Percentiles rank a stretch among this genome's conserved stretches.
These are phyloP conservation scores for Colletotrichum phormii DNA, from an alignment of 2,329 filamentous ascomycete genomes.

Conservation along the genomic window DNA sequence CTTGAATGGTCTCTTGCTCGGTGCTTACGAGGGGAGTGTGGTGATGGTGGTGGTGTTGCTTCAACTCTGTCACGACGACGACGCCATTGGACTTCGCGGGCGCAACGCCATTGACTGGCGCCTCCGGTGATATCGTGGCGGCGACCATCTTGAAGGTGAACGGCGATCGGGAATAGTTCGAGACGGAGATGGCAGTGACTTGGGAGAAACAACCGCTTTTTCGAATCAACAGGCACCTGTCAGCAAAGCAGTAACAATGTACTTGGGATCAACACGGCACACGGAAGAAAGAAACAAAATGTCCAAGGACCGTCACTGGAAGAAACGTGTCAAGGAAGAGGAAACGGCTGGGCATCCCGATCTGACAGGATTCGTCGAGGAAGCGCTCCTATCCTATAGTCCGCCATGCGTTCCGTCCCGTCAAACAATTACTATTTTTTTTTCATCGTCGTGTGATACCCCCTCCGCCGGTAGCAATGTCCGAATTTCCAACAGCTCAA, in stretches of 20 bases:
- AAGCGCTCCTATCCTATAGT: neutral
- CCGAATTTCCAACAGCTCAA: neutral
- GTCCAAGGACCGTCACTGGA: neutral
- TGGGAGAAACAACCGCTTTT: too few species aligned
- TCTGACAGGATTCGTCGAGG: neutral
- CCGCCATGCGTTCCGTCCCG: neutral
- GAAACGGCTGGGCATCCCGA: neutral
- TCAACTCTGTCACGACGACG: constrained; percentile 7
- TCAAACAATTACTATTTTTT: neutral
- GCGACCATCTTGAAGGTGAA: constrained; percentile 2
- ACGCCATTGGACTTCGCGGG: constrained; percentile 15
- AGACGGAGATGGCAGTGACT: neutral
- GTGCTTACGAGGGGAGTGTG: neutral
- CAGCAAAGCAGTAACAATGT: neutral
- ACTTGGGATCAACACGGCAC: neutral
- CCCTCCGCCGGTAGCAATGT: neutral
- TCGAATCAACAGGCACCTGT: neutral
- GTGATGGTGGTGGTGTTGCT: neutral
- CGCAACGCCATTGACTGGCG: constrained; percentile 9
- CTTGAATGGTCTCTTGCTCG: constrained; percentile 38
- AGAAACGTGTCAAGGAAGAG: neutral
- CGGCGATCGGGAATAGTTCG: neutral
- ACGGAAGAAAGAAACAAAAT: neutral
- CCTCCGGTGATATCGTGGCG: constrained; percentile 10
- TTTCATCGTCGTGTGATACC: constrained; percentile 8